Evolutionary conservation across 306 rosid genomes (phyloP), one percentile per base, ranked within the genome.

Genomic region (Gynostemma pentaphyllum): DNA sequence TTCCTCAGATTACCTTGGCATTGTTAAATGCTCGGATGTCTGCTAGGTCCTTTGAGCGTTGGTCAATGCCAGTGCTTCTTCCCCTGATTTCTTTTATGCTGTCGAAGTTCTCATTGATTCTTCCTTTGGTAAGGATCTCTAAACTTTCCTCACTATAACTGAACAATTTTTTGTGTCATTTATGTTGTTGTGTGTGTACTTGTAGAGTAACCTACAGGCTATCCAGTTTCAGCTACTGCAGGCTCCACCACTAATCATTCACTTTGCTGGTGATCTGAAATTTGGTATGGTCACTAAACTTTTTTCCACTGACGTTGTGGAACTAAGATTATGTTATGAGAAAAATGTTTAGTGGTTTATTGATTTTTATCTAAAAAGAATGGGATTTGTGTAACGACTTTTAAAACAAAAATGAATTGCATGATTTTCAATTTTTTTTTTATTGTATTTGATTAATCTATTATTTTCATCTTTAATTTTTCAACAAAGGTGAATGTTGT

Each of bases 1-100:
- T 55, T 73, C 48, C 66, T 67, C 82, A 91, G 97, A 87, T 91
- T 69, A 37, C 67, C 22, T 70, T 91, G 81, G 95, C 82, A 42
- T 69, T 91, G 61, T 71, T 91, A 62, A 91, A 91, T 87, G 97
- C 95, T 53, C 89, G 96, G 37, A 68, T 91, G 70, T 91, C 97
- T 64, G 70, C 78, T 26, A 85, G 73, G 54, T 91, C 97, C 66
- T 87, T 85, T 62, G 69, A 78, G 40, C 46, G 23, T 24, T 91
- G 96, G 95, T 91, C 97, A 24, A 70, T 79, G 52, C 66, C 87
- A 0, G 34, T 77, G 78, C 75, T 91, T 70, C 87, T 81, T 64
- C 97, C 97, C 1, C 72, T 91, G 70, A 75, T 91, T 78, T 85
- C 96, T 1, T 68, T 85, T 29, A 83, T 91, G 91, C 82, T 91